Evolutionary conservation across 202 grass and related monocot genomes (phyloP).

Genomic region (Dendrocalamus latiflorus): DNA sequence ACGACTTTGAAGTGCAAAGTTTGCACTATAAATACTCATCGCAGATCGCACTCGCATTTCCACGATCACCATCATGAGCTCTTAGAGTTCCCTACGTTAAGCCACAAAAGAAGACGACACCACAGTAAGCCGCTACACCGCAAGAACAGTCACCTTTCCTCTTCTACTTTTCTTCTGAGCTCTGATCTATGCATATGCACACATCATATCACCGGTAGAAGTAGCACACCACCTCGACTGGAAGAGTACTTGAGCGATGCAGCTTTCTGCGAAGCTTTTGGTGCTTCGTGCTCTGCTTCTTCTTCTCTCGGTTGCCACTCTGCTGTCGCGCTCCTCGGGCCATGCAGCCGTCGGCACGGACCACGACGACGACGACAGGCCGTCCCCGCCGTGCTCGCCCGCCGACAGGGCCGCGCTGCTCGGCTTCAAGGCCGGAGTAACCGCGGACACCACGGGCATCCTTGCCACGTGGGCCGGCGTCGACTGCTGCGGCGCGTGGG

Average conservation of each 20-base stretch:
- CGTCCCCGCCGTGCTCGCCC: conserved; percentile 32
- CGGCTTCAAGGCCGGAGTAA: conserved; percentile 54
- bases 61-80: conserved; percentile 6
- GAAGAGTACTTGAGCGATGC: conserved; percentile 12
- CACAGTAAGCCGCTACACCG: too few relatives aligned
- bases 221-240: background rate
- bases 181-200: background rate
- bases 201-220: background rate
- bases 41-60: background rate
- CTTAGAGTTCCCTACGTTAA: conserved; percentile 21
- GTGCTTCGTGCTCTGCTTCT: background rate
- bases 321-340: background rate
- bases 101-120: background rate
- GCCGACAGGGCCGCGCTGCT: conserved; percentile 53
- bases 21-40: conserved; percentile 9
- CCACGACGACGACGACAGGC: background rate
- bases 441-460: conserved; percentile 57
- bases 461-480: conserved; percentile 52
- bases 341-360: background rate
- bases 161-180: too few relatives aligned
- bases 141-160: too few relatives aligned
- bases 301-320: conserved; percentile 13
- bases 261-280: background rate
- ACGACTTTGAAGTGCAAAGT: too few relatives aligned
- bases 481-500: conserved; percentile 70